Evolutionary conservation across 495 filamentous ascomycete species (phyloP), one percentile per base, ranked within the genome.

Genomic region (Pseudoneurospora amorphoporcata): DNA sequence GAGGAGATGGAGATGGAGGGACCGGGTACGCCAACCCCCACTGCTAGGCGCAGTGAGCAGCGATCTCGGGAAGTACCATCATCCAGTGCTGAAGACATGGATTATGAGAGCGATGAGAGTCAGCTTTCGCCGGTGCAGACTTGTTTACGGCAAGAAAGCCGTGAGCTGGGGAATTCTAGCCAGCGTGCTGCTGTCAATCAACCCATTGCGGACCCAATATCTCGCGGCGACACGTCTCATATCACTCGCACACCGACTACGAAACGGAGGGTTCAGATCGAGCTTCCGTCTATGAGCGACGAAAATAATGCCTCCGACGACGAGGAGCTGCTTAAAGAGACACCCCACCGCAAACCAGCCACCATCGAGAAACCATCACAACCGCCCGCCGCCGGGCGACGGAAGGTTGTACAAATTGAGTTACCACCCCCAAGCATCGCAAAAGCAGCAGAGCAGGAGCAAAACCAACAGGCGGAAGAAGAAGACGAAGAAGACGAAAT

Each of bases 321-420:
- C 6, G 73, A 74, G 10, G 79, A 79, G 39, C 68, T 79, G 4
- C 77, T 72, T 45, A 71, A 78, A 68, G 77, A 79, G 38, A 78
- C 78, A 35, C 76, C 75, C 0, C 53, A 65, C 35, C 69, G 74
- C 37, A 75, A 75, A 5, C 29, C 69, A 0, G 5, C 72, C 41
- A 39, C 39, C 53, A 65, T 29, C 7, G 35, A 16, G 1, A 65
- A 65, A 29, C 29, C 14, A 65, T 35, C 53, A 5, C 7, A 2
- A 14, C 29, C 53, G 2, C 35, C 53, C 29, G 53, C 29, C 53
- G 3, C 29, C 14, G 29, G 53, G 2, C 29, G 53, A 37, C 53
- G 53, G 3, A 65, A 65, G 53, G 53, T 40, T 12, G 39, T 65
- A 35, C 53, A 65, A 8, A 65, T 65, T 12, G 23, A 35, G 53